Conservation (phyloP, 495 filamentous ascomycete genomes). For the Penicillium chermesinum region DNA sequence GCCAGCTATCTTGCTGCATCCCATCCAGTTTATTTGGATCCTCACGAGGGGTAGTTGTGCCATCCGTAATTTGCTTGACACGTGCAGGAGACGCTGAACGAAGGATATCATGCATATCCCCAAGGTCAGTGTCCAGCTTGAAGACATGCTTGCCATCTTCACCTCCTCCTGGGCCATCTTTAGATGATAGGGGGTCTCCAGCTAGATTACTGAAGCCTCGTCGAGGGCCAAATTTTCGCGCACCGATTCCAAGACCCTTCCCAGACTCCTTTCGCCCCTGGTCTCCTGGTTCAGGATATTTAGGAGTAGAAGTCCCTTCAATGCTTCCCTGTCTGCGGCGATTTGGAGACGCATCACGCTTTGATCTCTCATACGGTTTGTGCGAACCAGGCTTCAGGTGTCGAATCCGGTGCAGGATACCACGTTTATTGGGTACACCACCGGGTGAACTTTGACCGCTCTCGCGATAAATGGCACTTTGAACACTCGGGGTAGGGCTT, state of each 20-base stretch:
- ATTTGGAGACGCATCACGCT: slow-evolving; percentile 48
- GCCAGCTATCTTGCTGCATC: slow-evolving; percentile 53
- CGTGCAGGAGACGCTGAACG: slow-evolving; percentile 24
- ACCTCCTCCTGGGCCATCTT: slow-evolving; percentile 25
- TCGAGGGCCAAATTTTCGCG: slow-evolving; percentile 35
- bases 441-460: slow-evolving; percentile 56
- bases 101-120: slow-evolving; percentile 82
- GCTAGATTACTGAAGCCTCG: slow-evolving; percentile 55
- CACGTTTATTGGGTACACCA: slow-evolving; percentile 55
- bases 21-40: slow-evolving; percentile 22
- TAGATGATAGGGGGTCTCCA: slow-evolving; percentile 15
- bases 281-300: slow-evolving; percentile 28
- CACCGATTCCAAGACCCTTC: slow-evolving; percentile 33
- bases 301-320: slow-evolving; percentile 27
- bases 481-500: slow-evolving; percentile 70
- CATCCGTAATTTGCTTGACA: slow-evolving; percentile 22
- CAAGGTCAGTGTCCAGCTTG: slow-evolving; percentile 76
- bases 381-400: slow-evolving; percentile 15
- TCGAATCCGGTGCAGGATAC: slow-evolving; percentile 60
- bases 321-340: slow-evolving; percentile 40
- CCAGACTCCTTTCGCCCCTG: slow-evolving; percentile 40
- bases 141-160: slow-evolving; percentile 46
- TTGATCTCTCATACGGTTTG: slow-evolving; percentile 22
- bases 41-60: slow-evolving; percentile 43
- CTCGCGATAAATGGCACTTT: slow-evolving; percentile 47